phyloP scores from a whole-genome alignment of 2,329 filamentous ascomycete species.

The Sclerotinia spermophila region DNA sequence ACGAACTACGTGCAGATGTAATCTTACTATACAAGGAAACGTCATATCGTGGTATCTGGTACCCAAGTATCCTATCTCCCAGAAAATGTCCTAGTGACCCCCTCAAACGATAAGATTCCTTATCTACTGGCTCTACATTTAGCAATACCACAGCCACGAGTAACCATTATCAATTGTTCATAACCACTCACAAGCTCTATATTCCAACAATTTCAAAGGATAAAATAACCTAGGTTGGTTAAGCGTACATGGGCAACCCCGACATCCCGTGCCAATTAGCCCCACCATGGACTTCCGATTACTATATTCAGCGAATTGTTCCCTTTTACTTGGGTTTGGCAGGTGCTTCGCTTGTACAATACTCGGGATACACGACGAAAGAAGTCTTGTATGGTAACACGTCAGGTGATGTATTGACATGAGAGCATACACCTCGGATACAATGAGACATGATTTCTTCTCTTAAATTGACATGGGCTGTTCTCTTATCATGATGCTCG shows the following conservation, averaged over 20 bases:
- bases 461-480: not conserved
- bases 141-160: not conserved
- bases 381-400: not conserved
- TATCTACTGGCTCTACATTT: conserved; percentile 1
- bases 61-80: not conserved
- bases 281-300: conserved; percentile 9
- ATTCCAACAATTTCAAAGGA: not conserved
- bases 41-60: not conserved
- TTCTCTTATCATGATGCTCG: not conserved
- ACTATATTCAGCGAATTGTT: conserved; percentile 16
- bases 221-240: conserved; percentile 15
- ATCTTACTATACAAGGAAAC: conserved; percentile 4
- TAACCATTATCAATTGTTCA: not conserved
- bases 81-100: not conserved
- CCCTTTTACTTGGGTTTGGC: conserved; percentile 10
- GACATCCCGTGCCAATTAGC: not conserved
- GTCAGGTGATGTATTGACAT: not conserved
- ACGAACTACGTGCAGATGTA: conserved; percentile 1
- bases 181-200: not conserved
- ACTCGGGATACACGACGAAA: not conserved
- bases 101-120: conserved; percentile 6
- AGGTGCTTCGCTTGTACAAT: conserved; percentile 2
- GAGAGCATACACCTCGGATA: not conserved
- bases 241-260: conserved; percentile 6
- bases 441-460: not conserved